A percentile compares a stretch with the other conserved stretches of the same genome.
Conservation (phyloP, 208 protist genomes). For the Leishmania mexicana region DNA sequence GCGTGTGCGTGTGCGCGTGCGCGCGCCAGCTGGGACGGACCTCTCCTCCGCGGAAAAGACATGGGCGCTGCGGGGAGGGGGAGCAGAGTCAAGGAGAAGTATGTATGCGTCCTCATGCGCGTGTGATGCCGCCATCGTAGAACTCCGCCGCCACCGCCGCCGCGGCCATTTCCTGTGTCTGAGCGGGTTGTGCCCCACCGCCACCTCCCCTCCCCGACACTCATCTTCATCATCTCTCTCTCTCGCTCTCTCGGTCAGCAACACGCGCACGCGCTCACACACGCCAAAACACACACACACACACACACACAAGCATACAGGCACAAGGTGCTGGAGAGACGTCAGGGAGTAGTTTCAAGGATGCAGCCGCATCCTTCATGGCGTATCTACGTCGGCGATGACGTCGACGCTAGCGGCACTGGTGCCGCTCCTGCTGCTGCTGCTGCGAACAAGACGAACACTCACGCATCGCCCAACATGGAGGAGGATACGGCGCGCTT, state of each 20-base stretch:
- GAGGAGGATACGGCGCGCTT: constrained; percentile 1
- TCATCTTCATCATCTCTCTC: not conserved
- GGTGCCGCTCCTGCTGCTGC: not conserved
- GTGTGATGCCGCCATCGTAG: not conserved
- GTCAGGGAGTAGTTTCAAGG: not conserved
- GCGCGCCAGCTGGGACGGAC: not conserved
- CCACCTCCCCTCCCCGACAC: not conserved
- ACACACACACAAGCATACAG: not conserved
- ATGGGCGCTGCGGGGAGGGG: not conserved
- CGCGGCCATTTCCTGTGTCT: not conserved
- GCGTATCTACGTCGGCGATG: constrained; percentile 23
- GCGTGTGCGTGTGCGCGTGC: not conserved
- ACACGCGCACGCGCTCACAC: not conserved
- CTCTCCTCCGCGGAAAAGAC: too few relatives aligned
- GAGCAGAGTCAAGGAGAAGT: not conserved
- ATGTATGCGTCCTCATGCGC: not conserved
- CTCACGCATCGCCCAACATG: not conserved
- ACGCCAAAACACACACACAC: not conserved
- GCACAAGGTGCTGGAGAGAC: not conserved
- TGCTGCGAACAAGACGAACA: not conserved
- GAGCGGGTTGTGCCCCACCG: not conserved
- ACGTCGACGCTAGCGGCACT: constrained; percentile 1
- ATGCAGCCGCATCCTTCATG: constrained; percentile 6
- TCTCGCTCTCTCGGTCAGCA: not conserved
- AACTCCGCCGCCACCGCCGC: not conserved